Evolutionary conservation across 2,329 filamentous ascomycete species (phyloP).

Genomic region (Penicillium corylophilum): DNA sequence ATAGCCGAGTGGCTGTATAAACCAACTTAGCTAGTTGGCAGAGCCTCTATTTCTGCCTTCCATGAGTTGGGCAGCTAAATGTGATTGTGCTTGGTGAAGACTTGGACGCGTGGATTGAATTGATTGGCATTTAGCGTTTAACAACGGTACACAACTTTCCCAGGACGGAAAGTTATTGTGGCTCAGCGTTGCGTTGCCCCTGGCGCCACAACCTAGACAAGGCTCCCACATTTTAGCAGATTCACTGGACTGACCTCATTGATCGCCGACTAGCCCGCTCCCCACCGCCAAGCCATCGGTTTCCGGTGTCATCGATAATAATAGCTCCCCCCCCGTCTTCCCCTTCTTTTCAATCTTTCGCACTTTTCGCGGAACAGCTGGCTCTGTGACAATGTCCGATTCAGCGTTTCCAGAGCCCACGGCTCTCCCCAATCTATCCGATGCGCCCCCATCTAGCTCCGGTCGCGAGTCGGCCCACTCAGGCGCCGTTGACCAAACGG

Average conservation of each 20-base stretch:
- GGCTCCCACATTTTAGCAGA: slow-evolving; percentile 13
- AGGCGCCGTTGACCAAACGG: slow-evolving; percentile 22
- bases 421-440: slow-evolving; percentile 23
- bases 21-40: too few relatives aligned
- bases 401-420: slow-evolving; percentile 25
- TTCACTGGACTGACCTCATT: slow-evolving; percentile 16
- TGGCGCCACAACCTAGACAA: slow-evolving; percentile 2
- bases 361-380: not conserved
- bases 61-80: too few relatives aligned
- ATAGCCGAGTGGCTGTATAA: too few relatives aligned
- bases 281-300: slow-evolving; percentile 17
- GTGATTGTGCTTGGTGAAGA: too few relatives aligned
- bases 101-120: too few relatives aligned
- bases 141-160: not conserved
- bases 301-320: slow-evolving; percentile 17
- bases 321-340: slow-evolving; percentile 10
- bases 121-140: too few relatives aligned
- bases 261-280: slow-evolving; percentile 13
- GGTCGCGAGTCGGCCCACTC: slow-evolving; percentile 27
- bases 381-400: slow-evolving; percentile 30
- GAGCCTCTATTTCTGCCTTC: too few relatives aligned
- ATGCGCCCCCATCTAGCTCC: slow-evolving; percentile 34
- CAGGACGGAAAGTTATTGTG: not conserved
- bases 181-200: slow-evolving; percentile 4
- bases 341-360: slow-evolving; percentile 1